phyloP scores from a whole-genome alignment of 768 basidiomycete genomes.

The Termitomyces sp. region DNA sequence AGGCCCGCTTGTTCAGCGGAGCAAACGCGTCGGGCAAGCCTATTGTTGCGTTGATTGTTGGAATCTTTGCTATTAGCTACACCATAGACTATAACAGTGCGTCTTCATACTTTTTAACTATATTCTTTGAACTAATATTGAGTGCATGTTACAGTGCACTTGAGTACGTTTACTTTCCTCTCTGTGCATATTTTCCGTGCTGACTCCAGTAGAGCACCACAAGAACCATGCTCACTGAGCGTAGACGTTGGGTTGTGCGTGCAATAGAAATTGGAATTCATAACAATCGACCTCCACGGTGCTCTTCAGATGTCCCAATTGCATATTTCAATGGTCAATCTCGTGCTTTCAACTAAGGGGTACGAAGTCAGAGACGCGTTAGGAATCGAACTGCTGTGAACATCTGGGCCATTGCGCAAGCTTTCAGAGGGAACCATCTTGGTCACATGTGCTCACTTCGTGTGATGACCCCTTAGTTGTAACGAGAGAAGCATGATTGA shows the following conservation, averaged over 20 bases:
- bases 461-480: neutral
- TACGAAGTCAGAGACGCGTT: neutral
- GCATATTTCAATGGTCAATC: neutral
- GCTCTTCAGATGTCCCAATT: neutral
- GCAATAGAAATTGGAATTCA: constrained; percentile 11
- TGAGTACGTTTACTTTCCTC: constrained; percentile 51
- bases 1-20: constrained; percentile 79
- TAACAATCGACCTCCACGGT: neutral
- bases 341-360: neutral
- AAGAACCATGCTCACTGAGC: constrained; percentile 82
- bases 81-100: constrained; percentile 87
- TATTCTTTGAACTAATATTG: constrained; percentile 1
- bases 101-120: constrained; percentile 27
- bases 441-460: too few species aligned
- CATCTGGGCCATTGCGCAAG: too few species aligned
- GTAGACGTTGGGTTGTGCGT: constrained; percentile 6
- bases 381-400: neutral
- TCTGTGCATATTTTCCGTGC: constrained; percentile 4
- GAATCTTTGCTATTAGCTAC: constrained; percentile 75
- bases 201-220: constrained; percentile 65
- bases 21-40: constrained; percentile 79
- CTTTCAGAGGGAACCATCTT: neutral
- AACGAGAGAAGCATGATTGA: neutral
- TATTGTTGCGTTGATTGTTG: constrained; percentile 55
- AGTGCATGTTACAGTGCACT: constrained; percentile 53